Base-by-base conservation (phyloP, 139 green algal species). In the Chlamydomonas applanata region DNA sequence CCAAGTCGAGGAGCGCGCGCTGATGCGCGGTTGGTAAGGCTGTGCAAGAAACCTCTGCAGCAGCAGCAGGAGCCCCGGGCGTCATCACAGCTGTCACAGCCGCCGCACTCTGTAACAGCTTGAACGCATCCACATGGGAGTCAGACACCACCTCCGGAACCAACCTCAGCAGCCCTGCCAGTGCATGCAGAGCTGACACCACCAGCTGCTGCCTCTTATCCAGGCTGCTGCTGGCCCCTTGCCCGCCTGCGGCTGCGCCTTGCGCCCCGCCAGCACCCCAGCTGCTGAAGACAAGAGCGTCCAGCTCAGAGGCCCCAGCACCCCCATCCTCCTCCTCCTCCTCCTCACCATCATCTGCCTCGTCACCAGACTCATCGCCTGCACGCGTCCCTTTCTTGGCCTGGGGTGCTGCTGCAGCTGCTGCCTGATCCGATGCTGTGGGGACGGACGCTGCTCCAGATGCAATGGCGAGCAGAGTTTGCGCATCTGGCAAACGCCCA, bases 61-160 rank as follows among this genome's bases (percentile, higher is more conserved):
- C n/a, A n/a, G n/a, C n/a, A n/a, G n/a, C n/a, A n/a, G n/a, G n/a
- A n/a, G n/a, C n/a, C n/a, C n/a, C n/a, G n/a, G n/a, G n/a, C n/a
- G n/a, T n/a, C n/a, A n/a, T n/a, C n/a, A n/a, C n/a, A n/a, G n/a
- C n/a, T 32, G 20, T 33, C 13, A 57, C 16, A 35, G 7, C 52
- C 16, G 67, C 30, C 36, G 75, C 83, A 73, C 53, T 17, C 2
- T 79, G 78, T 45, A 90, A 36, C n/a, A 91, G 71, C 14, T 71
- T 67, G 1, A 62, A 61, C 0, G 71, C 29, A 56, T 91, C 76
- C 9, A 91, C 54, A 52, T 78, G 77, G 9, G 70, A 59, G 35
- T 90, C 86, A 9, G 53, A 70, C 63, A 77, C 72, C 14, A 84
- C 77, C 3, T 76, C 82, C 4, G 84, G 86, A 49, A 90, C 40